Conservation (phyloP, 805 yeast species). For the Lachancea quebecensis region DNA sequence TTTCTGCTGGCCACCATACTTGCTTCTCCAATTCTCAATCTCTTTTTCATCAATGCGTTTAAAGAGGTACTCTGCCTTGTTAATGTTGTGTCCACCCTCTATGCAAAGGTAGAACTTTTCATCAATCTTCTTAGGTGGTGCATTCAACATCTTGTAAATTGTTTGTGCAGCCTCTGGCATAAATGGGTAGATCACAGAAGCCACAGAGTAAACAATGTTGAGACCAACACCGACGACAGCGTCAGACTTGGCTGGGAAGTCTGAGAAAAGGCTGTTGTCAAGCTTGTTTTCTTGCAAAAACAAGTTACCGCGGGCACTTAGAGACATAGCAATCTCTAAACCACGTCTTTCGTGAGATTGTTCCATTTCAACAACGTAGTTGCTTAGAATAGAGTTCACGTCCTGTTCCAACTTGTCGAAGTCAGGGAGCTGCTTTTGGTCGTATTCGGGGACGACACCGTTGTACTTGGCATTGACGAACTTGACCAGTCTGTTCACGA, state of each 20-base stretch:
- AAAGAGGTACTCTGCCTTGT: constrained; percentile 87
- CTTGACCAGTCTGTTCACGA: constrained; percentile 88
- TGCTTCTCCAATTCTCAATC: constrained; percentile 77
- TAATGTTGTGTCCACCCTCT: constrained; percentile 77
- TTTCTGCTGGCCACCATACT: constrained; percentile 74
- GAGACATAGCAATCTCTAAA: constrained; percentile 82
- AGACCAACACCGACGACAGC: constrained; percentile 90
- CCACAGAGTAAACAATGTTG: constrained; percentile 79
- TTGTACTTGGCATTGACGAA: constrained; percentile 86
- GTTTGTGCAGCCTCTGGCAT: constrained; percentile 77
- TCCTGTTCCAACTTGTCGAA: constrained; percentile 45
- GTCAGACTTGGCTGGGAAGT: constrained; percentile 73
- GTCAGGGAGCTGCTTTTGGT: constrained; percentile 41
- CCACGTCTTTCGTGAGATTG: constrained; percentile 78
- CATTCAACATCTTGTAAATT: constrained; percentile 74
- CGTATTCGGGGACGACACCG: constrained; percentile 75
- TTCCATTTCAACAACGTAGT: constrained; percentile 70
- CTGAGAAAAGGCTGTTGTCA: constrained; percentile 76
- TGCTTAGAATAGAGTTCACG: constrained; percentile 51
- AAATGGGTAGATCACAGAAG: constrained; percentile 76
- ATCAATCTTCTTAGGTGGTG: constrained; percentile 71
- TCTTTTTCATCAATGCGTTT: constrained; percentile 85
- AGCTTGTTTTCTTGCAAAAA: constrained; percentile 94
- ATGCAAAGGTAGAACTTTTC: constrained; percentile 66
- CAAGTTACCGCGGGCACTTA: constrained; percentile 88